These are phyloP conservation scores for Rhizopogon vesiculosus DNA, from an alignment of 768 basidiomycete species.

Conservation along the genomic window DNA sequence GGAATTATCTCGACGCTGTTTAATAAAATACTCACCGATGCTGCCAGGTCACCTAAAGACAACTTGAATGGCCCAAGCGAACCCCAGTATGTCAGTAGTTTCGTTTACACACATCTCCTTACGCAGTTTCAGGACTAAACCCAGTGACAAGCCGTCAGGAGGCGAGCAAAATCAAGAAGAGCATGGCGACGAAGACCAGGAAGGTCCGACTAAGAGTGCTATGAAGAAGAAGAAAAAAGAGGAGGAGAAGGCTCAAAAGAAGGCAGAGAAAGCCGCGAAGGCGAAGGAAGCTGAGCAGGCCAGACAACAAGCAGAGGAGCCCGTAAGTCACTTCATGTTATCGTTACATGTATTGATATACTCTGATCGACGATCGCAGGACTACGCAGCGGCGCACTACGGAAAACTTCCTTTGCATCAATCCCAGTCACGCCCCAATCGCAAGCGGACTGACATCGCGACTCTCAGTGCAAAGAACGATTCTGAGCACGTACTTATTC, in stretches of 20 bases:
- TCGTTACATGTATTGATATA: neutral
- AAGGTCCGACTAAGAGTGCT: constrained; percentile 79
- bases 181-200: constrained; percentile 12
- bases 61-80: too few relatives aligned
- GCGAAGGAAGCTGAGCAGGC: constrained; percentile 74
- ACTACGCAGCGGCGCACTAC: constrained; percentile 75
- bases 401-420: constrained; percentile 88
- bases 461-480: constrained; percentile 57
- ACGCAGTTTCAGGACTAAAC: too few relatives aligned
- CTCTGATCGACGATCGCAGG: constrained; percentile 36
- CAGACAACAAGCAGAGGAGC: constrained; percentile 57
- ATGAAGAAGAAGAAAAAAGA: constrained; percentile 90
- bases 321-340: constrained; percentile 33
- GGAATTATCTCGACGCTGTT: too few relatives aligned
- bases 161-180: constrained; percentile 7
- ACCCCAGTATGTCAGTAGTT: too few relatives aligned
- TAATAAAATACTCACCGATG: too few relatives aligned
- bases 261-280: constrained; percentile 79
- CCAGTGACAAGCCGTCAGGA: too few relatives aligned
- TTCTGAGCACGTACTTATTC: constrained; percentile 74
- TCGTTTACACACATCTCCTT: too few relatives aligned
- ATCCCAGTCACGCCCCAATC: constrained; percentile 71
- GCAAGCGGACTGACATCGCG: constrained; percentile 58
- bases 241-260: constrained; percentile 86
- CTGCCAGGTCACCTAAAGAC: too few relatives aligned